phyloP scores from a whole-genome alignment of 2,329 filamentous ascomycete genomes.

The Cordyceps tenuipes region DNA sequence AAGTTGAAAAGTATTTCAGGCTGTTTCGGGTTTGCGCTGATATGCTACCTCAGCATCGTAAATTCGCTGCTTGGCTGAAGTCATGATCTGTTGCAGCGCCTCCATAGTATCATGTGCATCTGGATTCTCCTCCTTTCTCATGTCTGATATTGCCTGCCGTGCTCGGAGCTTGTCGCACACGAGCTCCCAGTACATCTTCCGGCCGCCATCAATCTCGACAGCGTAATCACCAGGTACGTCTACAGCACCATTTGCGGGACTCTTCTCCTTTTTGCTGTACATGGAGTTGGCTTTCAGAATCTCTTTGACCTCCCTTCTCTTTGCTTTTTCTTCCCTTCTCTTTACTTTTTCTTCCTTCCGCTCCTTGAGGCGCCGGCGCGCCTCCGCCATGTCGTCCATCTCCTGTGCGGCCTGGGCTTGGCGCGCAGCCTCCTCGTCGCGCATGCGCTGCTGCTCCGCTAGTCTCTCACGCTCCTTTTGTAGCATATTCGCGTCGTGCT shows the following conservation, averaged over 20 bases:
- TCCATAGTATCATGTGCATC: constrained; percentile 17
- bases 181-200: constrained; percentile 31
- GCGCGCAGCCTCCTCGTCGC: constrained; percentile 28
- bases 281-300: constrained; percentile 21
- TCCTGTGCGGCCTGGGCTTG: constrained; percentile 31
- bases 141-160: constrained; percentile 27
- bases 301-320: constrained; percentile 29
- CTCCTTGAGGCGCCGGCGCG: constrained; percentile 29
- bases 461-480: constrained; percentile 30
- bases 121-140: constrained; percentile 20
- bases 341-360: constrained; percentile 33
- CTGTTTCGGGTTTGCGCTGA: constrained; percentile 21
- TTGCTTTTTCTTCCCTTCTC: constrained; percentile 31
- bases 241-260: constrained; percentile 27
- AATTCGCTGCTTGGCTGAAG: constrained; percentile 25
- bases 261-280: constrained; percentile 15
- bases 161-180: constrained; percentile 34
- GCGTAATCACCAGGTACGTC: constrained; percentile 29
- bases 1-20: constrained; percentile 8
- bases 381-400: constrained; percentile 30
- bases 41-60: constrained; percentile 30
- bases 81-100: constrained; percentile 22
- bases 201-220: constrained; percentile 21
- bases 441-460: constrained; percentile 29
- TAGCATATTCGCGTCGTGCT: constrained; percentile 25